Evolutionary conservation across 495 filamentous ascomycete species (phyloP).

Genomic region (Clohesyomyces aquaticus): DNA sequence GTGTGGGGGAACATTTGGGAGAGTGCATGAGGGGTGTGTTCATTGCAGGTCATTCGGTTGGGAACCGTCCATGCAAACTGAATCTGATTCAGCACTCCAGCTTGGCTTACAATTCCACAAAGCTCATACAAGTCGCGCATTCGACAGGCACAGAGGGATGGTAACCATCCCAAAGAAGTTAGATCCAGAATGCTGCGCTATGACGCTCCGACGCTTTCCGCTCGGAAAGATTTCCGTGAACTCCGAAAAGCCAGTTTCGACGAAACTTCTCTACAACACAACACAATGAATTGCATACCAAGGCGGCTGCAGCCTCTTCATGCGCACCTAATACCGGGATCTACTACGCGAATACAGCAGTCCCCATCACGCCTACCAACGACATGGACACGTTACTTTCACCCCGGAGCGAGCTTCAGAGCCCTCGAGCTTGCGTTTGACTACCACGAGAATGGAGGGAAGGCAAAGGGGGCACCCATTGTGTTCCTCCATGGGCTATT

Average conservation of each 20-base stretch:
- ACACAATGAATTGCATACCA: slow-evolving; percentile 10
- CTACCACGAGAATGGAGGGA: slow-evolving; percentile 36
- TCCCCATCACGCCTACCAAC: background rate
- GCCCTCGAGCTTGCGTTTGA: slow-evolving; percentile 33
- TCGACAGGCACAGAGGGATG: too few species aligned
- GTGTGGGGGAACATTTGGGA: slow-evolving; percentile 3
- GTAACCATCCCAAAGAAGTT: background rate
- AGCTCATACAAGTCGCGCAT: too few species aligned
- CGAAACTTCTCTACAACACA: slow-evolving; percentile 6
- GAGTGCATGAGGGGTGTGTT: background rate
- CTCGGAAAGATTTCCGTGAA: background rate
- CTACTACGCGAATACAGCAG: slow-evolving; percentile 1
- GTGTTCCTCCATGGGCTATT: slow-evolving; percentile 93
- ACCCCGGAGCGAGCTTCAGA: slow-evolving; percentile 16
- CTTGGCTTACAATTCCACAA: too few species aligned
- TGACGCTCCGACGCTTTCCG: background rate
- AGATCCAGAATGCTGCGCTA: background rate
- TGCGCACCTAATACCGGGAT: slow-evolving; percentile 15
- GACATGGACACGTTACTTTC: slow-evolving; percentile 27
- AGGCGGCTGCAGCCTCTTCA: slow-evolving; percentile 7
- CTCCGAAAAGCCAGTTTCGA: slow-evolving; percentile 6
- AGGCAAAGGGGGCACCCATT: slow-evolving; percentile 62
- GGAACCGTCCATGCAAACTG: too few species aligned
- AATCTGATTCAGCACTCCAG: too few species aligned
- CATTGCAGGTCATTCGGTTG: too few species aligned